Percentiles rank a stretch among this genome's conserved stretches.
Evolutionary conservation across 257 asterid genomes (phyloP).

Genomic region (Salvia splendens): DNA sequence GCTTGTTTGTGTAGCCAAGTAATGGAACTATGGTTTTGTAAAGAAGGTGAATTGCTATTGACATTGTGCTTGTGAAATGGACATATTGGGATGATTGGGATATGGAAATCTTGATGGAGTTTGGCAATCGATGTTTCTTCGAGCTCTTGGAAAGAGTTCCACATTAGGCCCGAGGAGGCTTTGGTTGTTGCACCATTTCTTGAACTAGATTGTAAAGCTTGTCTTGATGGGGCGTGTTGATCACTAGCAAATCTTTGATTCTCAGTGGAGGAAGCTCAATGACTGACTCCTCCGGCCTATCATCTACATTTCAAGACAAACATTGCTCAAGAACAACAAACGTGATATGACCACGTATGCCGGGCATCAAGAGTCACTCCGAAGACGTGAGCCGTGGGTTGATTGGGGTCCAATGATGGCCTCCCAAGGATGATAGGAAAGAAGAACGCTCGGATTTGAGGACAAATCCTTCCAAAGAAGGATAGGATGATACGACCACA

Average conservation of each 20-base stretch:
- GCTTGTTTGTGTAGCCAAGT: conserved; percentile 49
- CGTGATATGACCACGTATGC: too few relatives aligned
- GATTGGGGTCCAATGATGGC: too few relatives aligned
- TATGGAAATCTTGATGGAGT: conserved; percentile 17
- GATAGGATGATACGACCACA: too few relatives aligned
- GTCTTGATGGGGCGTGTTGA: conserved; percentile 16
- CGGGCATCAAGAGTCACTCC: too few relatives aligned
- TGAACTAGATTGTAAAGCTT: neutral
- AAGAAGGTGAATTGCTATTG: conserved; percentile 41
- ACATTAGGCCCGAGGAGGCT: conserved; percentile 32
- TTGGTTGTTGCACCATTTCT: conserved; percentile 32
- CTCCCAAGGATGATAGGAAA: too few relatives aligned
- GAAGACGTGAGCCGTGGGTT: too few relatives aligned
- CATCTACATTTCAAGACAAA: too few relatives aligned
- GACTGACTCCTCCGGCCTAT: conserved; percentile 26
- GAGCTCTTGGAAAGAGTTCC: conserved; percentile 41
- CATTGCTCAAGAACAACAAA: too few relatives aligned
- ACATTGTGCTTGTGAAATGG: conserved; percentile 42
- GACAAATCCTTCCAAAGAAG: too few relatives aligned
- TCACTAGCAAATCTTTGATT: conserved; percentile 37
- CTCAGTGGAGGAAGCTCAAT: conserved; percentile 39
- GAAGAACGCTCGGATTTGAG: too few relatives aligned
- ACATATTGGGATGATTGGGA: conserved; percentile 40
- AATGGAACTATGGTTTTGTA: conserved; percentile 46
- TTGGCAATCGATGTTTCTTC: conserved; percentile 28